These are phyloP conservation scores for Colletotrichum endophyticum DNA, from an alignment of 2,329 filamentous ascomycete species.

Conservation along the genomic window DNA sequence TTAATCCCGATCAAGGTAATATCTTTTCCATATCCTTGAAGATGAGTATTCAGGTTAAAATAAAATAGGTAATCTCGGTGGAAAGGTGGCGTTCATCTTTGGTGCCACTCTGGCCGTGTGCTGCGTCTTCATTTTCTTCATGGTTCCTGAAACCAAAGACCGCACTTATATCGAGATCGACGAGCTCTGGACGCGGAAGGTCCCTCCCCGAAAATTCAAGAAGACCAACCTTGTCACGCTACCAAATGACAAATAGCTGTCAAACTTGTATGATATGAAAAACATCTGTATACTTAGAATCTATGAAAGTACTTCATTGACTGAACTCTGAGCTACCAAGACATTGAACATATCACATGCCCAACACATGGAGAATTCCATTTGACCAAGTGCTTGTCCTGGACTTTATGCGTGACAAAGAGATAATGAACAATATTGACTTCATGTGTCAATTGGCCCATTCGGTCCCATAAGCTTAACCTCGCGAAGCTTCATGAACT, in stretches of 20 bases:
- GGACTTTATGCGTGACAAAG: not conserved
- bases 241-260: not conserved
- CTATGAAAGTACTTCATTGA: not conserved
- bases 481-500: not conserved
- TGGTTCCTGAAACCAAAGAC: conserved; percentile 24
- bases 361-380: not conserved
- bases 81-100: conserved; percentile 10
- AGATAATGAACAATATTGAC: not conserved
- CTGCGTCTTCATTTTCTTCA: conserved; percentile 25
- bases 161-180: conserved; percentile 27
- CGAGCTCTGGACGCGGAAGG: conserved; percentile 19
- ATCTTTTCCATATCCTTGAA: accelerated
- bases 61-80: not conserved
- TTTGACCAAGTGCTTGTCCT: accelerated
- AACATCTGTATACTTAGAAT: too few relatives aligned
- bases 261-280: too few relatives aligned
- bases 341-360: not conserved
- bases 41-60: not conserved
- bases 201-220: not conserved
- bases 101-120: conserved; percentile 18
- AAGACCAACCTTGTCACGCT: not conserved
- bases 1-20: not conserved
- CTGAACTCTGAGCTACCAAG: not conserved
- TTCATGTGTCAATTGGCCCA: not conserved
- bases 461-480: not conserved